Percentiles rank a stretch among this genome's conserved stretches.
Conservation (phyloP, 1,284 basidiomycete genomes). For the Fistulina hepatica region DNA sequence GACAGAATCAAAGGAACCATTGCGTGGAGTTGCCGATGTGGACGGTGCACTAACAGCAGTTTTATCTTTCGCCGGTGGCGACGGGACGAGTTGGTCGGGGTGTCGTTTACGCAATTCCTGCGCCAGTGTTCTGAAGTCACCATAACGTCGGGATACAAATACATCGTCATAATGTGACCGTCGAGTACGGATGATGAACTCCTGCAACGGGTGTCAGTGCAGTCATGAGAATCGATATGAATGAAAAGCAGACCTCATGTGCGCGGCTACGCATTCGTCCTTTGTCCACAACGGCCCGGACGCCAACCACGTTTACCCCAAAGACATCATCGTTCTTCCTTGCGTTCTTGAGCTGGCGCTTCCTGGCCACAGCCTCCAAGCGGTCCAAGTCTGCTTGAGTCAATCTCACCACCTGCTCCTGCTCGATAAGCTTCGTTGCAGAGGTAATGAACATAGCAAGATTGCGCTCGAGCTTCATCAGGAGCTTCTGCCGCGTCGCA, state of each 20-base stretch:
- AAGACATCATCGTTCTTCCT: constrained; percentile 46
- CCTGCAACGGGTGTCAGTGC: constrained; percentile 35
- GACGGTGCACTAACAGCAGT: constrained; percentile 48
- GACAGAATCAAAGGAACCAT: constrained; percentile 13
- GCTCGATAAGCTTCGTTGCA: constrained; percentile 71
- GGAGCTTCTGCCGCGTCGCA: constrained; percentile 47
- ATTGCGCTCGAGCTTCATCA: constrained; percentile 74
- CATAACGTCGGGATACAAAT: constrained; percentile 87
- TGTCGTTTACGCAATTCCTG: constrained; percentile 81
- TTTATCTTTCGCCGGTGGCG: constrained; percentile 81
- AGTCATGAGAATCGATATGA: constrained; percentile 7
- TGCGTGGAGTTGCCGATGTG: constrained; percentile 23
- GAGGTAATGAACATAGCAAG: constrained; percentile 71
- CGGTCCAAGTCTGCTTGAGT: constrained; percentile 72
- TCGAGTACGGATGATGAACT: constrained; percentile 89
- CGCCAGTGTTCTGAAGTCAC: constrained; percentile 84
- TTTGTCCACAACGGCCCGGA: constrained; percentile 71
- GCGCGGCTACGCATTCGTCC: constrained; percentile 72
- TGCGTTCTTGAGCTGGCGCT: constrained; percentile 37
- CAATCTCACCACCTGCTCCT: constrained; percentile 81
- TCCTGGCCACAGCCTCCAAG: constrained; percentile 58
- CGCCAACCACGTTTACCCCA: constrained; percentile 82
- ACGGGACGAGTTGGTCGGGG: constrained; percentile 66
- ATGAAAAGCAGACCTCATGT: constrained; percentile 57
- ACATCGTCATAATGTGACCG: constrained; percentile 64